Percentiles rank a stretch among this genome's conserved stretches.
Conservation (phyloP, 768 basidiomycete genomes). For the Russula lepida region DNA sequence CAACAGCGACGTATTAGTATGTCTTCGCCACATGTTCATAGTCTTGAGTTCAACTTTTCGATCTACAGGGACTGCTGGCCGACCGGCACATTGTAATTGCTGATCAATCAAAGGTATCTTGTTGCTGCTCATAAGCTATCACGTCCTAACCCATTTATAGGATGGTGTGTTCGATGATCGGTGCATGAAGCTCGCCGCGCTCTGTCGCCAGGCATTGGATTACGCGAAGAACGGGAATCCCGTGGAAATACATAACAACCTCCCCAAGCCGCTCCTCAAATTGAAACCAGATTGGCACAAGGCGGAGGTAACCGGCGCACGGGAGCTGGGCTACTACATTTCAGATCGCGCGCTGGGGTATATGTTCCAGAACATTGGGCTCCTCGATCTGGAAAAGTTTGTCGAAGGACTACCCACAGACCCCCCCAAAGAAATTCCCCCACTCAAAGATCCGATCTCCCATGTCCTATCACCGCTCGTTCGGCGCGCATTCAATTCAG, state of each 20-base stretch:
- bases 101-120: slow-evolving; percentile 58
- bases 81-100: slow-evolving; percentile 36
- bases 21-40: slow-evolving; percentile 14
- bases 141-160: not conserved
- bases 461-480: not conserved
- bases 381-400: slow-evolving; percentile 25
- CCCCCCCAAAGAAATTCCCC: too few species aligned
- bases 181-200: slow-evolving; percentile 50
- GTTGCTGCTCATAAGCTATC: not conserved
- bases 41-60: not conserved
- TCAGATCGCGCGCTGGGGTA: not conserved
- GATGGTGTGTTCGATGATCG: slow-evolving; percentile 43
- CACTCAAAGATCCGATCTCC: not conserved
- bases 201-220: slow-evolving; percentile 66
- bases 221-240: slow-evolving; percentile 62
- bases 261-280: slow-evolving; percentile 22
- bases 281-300: slow-evolving; percentile 61
- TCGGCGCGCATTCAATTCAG: not conserved
- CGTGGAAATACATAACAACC: not conserved
- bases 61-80: not conserved
- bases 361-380: not conserved
- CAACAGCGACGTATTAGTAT: slow-evolving; percentile 69
- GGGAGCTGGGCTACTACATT: not conserved
- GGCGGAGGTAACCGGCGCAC: not conserved
- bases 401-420: not conserved